Base-by-base conservation (phyloP, 73 alveolate genomes). In the Uronychia setigera region DNA sequence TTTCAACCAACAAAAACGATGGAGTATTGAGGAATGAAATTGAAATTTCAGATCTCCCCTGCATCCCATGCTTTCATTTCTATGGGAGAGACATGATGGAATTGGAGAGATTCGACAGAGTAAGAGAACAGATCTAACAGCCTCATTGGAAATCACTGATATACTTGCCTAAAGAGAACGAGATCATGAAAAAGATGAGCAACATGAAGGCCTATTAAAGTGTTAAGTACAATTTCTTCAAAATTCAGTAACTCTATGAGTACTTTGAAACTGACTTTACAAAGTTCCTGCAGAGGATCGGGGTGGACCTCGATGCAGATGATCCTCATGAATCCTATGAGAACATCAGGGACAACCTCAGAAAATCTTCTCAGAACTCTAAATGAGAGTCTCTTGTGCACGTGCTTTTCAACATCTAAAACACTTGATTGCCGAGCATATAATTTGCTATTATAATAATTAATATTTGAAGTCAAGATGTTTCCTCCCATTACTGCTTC, bases 131-230 rank as follows among this genome's bases (percentile, higher is more conserved):
- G 67, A 46, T 46, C 67, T 19, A 46, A 19, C 67, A 46, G 19
- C 67, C 67, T 46, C n/a, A 19, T 19, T 46, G 67, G 67, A 19
- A 46, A 19, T 46, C 67, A 5, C 67, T 46, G n/a, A 46, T 46
- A 5, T 46, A 46, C 67, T 46, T 46, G 67, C 67, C 67, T 46
- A 46, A 19, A 19, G 67, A 46, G 67, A 46, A 46, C 67, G 67
- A 46, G 67, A 46, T 46, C 67, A 46, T 46, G 67, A 46, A 46
- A 19, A 46, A 46, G 67, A 46, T 46, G 67, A 46, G 67, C 67
- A 46, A 46, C 67, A 46, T 46, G 67, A 46, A 46, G 67, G 67
- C 67, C 19, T 46, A 46, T 19, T 46, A 46, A 46, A 46, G 67
- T 19, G 67, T 46, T 19, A 46, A 46, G 19, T 46, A 46, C 67